A percentile compares a stretch with the other conserved stretches of the same genome.
Conservation (phyloP, 1,139 yeast genomes). For the Scheffersomyces parashehatae region DNA sequence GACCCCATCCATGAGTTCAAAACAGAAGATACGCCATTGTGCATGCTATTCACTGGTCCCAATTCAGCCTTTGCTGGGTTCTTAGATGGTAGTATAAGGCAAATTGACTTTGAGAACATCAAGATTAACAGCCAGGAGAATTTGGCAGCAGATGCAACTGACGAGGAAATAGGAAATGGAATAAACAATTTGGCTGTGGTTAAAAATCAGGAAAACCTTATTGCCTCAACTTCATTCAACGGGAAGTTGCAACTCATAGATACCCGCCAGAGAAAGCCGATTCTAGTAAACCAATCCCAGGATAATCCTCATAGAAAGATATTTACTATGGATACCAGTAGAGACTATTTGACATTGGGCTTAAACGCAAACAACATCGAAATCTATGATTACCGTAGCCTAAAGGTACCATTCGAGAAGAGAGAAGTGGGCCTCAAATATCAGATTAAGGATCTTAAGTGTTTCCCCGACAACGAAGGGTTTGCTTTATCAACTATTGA, state of each 20-base stretch:
- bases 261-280: constrained; percentile 20
- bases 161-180: constrained; percentile 22
- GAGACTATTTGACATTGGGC: constrained; percentile 53
- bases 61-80: constrained; percentile 35
- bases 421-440: constrained; percentile 74
- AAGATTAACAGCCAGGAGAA: constrained; percentile 18
- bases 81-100: constrained; percentile 42
- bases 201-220: constrained; percentile 24
- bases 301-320: constrained; percentile 45
- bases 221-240: constrained; percentile 60
- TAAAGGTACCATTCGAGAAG: constrained; percentile 45
- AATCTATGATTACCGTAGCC: constrained; percentile 56
- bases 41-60: constrained; percentile 7
- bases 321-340: constrained; percentile 61
- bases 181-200: constrained; percentile 30
- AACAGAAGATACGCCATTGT: constrained; percentile 11
- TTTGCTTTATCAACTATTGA: constrained; percentile 82
- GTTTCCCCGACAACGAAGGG: constrained; percentile 62
- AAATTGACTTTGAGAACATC: constrained; percentile 45
- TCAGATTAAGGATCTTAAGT: constrained; percentile 63
- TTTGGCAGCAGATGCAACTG: constrained; percentile 6
- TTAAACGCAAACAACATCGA: constrained; percentile 55
- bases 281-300: constrained; percentile 6
- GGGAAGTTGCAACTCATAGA: constrained; percentile 44
- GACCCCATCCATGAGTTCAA: constrained; percentile 4